A percentile compares a stretch with the other conserved stretches of the same genome.
phyloP scores from a whole-genome alignment of 495 filamentous ascomycete species.

The Neurospora africana region DNA sequence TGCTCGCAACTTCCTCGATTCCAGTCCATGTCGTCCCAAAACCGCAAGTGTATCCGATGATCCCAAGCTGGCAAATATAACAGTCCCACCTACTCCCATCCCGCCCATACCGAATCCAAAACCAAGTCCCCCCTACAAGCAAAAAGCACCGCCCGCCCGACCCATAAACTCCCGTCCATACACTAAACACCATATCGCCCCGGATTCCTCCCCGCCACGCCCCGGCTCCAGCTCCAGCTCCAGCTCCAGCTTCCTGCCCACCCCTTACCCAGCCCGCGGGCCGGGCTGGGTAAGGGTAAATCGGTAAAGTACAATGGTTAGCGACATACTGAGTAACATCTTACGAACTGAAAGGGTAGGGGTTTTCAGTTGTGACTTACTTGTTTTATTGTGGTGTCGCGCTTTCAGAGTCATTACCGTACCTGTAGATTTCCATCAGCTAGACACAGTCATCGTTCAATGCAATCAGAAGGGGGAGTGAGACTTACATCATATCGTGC shows the following conservation, averaged over 20 bases:
- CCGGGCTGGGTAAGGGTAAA: not conserved
- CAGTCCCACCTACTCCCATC: not conserved
- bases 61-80: not conserved
- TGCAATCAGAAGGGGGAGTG: not conserved
- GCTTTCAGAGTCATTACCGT: not conserved
- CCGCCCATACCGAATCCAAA: not conserved
- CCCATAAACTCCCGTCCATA: not conserved
- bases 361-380: not conserved
- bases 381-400: not conserved
- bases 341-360: not conserved
- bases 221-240: not conserved
- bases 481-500: not conserved
- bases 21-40: not conserved
- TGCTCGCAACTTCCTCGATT: not conserved
- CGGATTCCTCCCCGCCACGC: not conserved
- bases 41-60: not conserved
- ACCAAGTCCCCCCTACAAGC: not conserved
- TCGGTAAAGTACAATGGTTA: not conserved
- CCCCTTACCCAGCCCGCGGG: not conserved
- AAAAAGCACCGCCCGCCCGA: not conserved
- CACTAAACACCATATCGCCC: not conserved
- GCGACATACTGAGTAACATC: not conserved
- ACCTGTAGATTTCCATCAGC: not conserved
- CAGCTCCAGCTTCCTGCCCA: not conserved
- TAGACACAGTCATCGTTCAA: not conserved